phyloP scores from a whole-genome alignment of 371 early-diverging fungal genomes.

The Chytridium lagenaria region DNA sequence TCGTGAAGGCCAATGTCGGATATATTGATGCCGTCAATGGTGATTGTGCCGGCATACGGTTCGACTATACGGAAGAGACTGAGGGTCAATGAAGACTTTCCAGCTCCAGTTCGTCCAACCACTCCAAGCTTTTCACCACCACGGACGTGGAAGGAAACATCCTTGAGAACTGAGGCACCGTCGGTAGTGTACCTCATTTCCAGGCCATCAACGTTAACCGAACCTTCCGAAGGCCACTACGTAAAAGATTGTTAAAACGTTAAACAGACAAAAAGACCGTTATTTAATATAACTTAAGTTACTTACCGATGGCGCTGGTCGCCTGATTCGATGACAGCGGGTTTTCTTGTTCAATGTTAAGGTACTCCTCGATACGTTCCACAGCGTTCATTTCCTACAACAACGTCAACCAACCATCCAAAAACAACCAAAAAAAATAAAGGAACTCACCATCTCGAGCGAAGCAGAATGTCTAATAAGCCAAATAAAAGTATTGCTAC shows the following conservation, averaged over 20 bases:
- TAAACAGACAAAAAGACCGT: too few relatives aligned
- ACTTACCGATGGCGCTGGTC: slow-evolving; percentile 50
- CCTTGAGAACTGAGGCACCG: too few relatives aligned
- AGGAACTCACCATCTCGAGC: slow-evolving; percentile 60
- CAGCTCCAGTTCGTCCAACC: slow-evolving; percentile 70
- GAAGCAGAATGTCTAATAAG: slow-evolving; percentile 49
- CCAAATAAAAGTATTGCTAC: slow-evolving; percentile 78
- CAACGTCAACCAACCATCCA: too few relatives aligned
- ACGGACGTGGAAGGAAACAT: slow-evolving; percentile 65
- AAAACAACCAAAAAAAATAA: too few relatives aligned
- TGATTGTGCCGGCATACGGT: too few relatives aligned
- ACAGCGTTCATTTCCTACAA: slow-evolving; percentile 63
- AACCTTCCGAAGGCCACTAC: slow-evolving; percentile 69
- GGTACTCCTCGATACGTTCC: slow-evolving; percentile 64
- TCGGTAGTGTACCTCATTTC: slow-evolving; percentile 45
- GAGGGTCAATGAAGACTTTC: slow-evolving; percentile 63
- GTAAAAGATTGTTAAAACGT: too few relatives aligned
- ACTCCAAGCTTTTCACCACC: slow-evolving; percentile 79
- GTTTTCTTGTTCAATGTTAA: slow-evolving; percentile 48
- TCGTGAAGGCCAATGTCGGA: slow-evolving; percentile 40
- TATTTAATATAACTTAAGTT: too few relatives aligned
- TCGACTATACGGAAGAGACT: too few relatives aligned
- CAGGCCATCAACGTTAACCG: slow-evolving; percentile 57
- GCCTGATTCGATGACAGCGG: slow-evolving; percentile 38
- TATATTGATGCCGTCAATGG: too few relatives aligned